Conservation (phyloP, 768 basidiomycete species). For the Grammothele lineata region DNA sequence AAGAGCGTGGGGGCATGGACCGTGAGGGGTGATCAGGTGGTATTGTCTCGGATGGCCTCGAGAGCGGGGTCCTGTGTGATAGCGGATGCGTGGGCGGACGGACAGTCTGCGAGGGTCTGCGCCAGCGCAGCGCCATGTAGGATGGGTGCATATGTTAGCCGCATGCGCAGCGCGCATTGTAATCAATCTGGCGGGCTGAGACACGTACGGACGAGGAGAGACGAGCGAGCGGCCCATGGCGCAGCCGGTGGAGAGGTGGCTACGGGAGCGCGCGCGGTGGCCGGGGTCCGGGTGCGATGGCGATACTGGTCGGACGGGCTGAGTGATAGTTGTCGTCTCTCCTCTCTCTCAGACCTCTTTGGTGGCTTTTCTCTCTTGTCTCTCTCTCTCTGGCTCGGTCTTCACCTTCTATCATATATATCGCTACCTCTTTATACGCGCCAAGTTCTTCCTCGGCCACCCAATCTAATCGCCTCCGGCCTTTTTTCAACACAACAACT, state of each 20-base stretch:
- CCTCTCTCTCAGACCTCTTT: slow-evolving; percentile 25
- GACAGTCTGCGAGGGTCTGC: too few species aligned
- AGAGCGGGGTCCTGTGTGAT: neutral
- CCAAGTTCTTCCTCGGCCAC: slow-evolving; percentile 19
- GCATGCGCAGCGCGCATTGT: too few species aligned
- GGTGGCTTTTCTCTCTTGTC: slow-evolving; percentile 25
- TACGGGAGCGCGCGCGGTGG: slow-evolving; percentile 12
- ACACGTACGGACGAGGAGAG: too few species aligned
- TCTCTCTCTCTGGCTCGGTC: slow-evolving; percentile 30
- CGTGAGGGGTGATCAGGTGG: too few species aligned
- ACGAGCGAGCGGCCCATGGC: neutral
- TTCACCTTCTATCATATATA: slow-evolving; percentile 30
- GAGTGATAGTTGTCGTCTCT: slow-evolving; percentile 24
- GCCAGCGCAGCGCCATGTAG: too few species aligned
- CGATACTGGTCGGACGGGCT: slow-evolving; percentile 15
- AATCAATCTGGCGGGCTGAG: too few species aligned
- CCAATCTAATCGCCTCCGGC: slow-evolving; percentile 28
- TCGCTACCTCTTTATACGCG: slow-evolving; percentile 28
- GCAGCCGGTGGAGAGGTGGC: neutral
- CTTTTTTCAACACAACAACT: slow-evolving; percentile 18
- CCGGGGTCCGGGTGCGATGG: slow-evolving; percentile 22
- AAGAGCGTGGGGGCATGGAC: neutral
- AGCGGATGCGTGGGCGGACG: too few species aligned
- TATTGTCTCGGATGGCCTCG: neutral
- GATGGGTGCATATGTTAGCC: too few species aligned